Percentiles rank a stretch among this genome's conserved stretches.
Evolutionary conservation across 108 stramenopile species (phyloP).

Genomic region (Asterionellopsis glacialis): DNA sequence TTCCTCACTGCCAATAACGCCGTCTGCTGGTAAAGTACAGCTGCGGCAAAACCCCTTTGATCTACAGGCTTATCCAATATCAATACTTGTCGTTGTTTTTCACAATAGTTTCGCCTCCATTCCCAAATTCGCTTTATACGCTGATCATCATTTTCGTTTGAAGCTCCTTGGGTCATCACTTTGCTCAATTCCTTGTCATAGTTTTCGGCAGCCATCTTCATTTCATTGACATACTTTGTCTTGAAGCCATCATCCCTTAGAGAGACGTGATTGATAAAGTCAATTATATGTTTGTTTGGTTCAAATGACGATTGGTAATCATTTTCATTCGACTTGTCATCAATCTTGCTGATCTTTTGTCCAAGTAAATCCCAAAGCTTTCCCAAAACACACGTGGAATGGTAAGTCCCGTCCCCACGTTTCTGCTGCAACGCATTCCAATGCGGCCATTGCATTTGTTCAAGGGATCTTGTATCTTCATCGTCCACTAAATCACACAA

Average conservation of each 20-base stretch:
- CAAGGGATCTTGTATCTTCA: neutral
- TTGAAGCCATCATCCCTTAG: neutral
- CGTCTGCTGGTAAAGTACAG: neutral
- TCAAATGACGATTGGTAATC: neutral
- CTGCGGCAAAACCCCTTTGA: neutral
- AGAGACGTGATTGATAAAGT: neutral
- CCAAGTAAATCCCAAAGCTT: conserved; percentile 1
- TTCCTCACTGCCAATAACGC: too few species aligned
- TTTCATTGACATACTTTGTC: neutral
- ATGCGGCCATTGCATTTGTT: neutral
- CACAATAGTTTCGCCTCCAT: neutral
- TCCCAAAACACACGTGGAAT: neutral
- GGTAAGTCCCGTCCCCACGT: neutral
- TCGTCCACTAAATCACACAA: neutral
- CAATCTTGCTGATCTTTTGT: neutral
- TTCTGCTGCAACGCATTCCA: neutral
- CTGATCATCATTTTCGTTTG: neutral
- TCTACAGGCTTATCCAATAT: neutral
- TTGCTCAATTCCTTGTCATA: neutral
- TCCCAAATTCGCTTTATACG: too few species aligned
- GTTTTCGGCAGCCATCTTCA: neutral
- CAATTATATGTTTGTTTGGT: neutral
- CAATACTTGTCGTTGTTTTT: neutral
- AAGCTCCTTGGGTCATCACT: neutral
- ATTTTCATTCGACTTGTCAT: neutral